Evolutionary conservation across 164 flowering plant genomes (phyloP), one percentile per base, ranked within the genome.

Genomic region (Tetrastigma voinierianum): DNA sequence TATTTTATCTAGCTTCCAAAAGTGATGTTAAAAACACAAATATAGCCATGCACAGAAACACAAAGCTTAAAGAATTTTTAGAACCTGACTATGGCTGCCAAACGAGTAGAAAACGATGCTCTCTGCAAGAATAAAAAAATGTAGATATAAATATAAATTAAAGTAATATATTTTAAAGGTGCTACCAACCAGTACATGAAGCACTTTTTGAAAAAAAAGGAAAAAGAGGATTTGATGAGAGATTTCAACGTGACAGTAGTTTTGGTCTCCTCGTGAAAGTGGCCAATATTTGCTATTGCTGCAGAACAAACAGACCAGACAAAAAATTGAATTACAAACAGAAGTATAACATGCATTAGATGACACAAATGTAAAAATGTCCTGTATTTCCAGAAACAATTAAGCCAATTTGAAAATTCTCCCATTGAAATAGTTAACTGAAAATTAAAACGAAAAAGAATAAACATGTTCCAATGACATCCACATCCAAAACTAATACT

Each of bases 201-300:
- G 18, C 10, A 18, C 40, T 32, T 4, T 4, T n/a, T n/a, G n/a
- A n/a, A 32, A 7, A 58, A 11, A 18, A 32, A 40, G 51, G 54
- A 10, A 44, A 14, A 0, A 13, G 13, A 4, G 51, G 1, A 19
- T 11, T 23, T 12, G 45, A 18, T 46, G 16, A 54, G 52, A 73
- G 56, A n/a, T n/a, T n/a, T n/a, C n/a, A n/a, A n/a, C n/a, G 82
- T 70, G 66, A 71, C 57, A 83, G 66, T 53, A 78, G 40, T 57
- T 84, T 63, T 25, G 83, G 9, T 64, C 86, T 83, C 72, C 91
- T 81, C 44, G 88, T 61, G 71, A 87, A 88, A 65, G 90, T 51
- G n/a, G n/a, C n/a, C n/a, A 47, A 92, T 69, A 63, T 76, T 66
- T 9, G 88, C 80, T 62, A 92, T 84, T 10, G 84, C 96, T 90